Conservation (phyloP, 768 basidiomycete genomes). For the Lactifluus subvellereus region DNA sequence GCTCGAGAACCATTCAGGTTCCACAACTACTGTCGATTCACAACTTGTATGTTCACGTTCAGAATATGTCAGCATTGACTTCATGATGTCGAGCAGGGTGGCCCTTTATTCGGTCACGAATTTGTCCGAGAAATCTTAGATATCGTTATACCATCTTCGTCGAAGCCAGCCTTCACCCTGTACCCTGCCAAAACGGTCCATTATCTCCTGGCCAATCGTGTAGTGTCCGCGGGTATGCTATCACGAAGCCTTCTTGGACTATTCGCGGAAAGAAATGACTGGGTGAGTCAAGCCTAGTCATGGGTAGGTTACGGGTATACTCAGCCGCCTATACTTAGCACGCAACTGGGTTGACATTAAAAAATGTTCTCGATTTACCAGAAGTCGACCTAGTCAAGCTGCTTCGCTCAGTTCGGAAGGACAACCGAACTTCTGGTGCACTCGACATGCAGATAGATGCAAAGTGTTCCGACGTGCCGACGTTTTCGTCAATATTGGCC, state of each 20-base stretch:
- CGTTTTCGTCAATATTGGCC: constrained; percentile 36
- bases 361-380: constrained; percentile 53
- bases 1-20: constrained; percentile 32
- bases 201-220: constrained; percentile 50
- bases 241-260: constrained; percentile 50
- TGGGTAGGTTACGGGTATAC: neutral
- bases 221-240: constrained; percentile 58
- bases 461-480: constrained; percentile 29
- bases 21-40: neutral
- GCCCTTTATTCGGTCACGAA: constrained; percentile 35
- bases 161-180: constrained; percentile 28
- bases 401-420: constrained; percentile 39
- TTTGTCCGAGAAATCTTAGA: constrained; percentile 58
- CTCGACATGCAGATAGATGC: constrained; percentile 37
- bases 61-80: neutral
- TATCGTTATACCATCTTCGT: constrained; percentile 43
- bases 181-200: constrained; percentile 55
- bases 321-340: constrained; percentile 21
- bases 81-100: neutral
- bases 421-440: constrained; percentile 8
- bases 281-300: constrained; percentile 42
- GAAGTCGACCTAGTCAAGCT: constrained; percentile 58
- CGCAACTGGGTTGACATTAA: constrained; percentile 45
- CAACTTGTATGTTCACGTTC: neutral
- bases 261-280: constrained; percentile 54